Evolutionary conservation across 192 early-diverging fungal genomes (phyloP).

Genomic region (Coemansia brasiliensis): DNA sequence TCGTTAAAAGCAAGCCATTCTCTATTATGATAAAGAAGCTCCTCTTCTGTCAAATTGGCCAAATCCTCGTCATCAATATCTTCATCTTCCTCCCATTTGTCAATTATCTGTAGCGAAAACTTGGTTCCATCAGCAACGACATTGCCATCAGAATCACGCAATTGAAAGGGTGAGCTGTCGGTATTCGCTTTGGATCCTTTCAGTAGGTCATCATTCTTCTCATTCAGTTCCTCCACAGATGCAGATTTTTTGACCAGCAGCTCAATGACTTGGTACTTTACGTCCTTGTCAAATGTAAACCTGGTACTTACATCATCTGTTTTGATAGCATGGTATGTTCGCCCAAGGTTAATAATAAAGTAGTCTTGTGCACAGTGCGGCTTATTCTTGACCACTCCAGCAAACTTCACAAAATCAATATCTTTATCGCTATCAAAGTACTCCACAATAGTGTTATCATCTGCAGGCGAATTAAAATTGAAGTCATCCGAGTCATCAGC

Average conservation of each 20-base stretch:
- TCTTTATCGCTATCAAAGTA: slow-evolving; percentile 5
- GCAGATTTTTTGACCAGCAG: background rate
- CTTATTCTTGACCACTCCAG: slow-evolving; percentile 4
- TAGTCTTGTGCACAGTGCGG: background rate
- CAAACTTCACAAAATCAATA: slow-evolving; percentile 6
- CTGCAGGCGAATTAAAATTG: background rate
- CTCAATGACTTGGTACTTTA: background rate
- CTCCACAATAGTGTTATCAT: slow-evolving; percentile 2
- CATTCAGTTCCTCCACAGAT: background rate
- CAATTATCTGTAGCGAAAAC: background rate
- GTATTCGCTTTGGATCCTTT: background rate
- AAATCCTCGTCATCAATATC: background rate
- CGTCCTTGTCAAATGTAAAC: background rate
- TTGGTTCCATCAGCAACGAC: background rate
- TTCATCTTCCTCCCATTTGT: background rate
- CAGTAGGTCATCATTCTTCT: background rate
- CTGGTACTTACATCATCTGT: background rate
- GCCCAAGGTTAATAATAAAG: background rate
- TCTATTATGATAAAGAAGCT: background rate
- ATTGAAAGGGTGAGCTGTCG: background rate
- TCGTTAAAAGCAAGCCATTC: background rate
- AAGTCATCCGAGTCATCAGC: background rate
- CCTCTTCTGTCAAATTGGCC: background rate
- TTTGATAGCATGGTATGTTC: background rate
- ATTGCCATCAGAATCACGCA: slow-evolving; percentile 1